Percentiles rank a stretch among this genome's conserved stretches.
Evolutionary conservation across 2,329 filamentous ascomycete species (phyloP).

Genomic region (Xylaria hypoxylon): DNA sequence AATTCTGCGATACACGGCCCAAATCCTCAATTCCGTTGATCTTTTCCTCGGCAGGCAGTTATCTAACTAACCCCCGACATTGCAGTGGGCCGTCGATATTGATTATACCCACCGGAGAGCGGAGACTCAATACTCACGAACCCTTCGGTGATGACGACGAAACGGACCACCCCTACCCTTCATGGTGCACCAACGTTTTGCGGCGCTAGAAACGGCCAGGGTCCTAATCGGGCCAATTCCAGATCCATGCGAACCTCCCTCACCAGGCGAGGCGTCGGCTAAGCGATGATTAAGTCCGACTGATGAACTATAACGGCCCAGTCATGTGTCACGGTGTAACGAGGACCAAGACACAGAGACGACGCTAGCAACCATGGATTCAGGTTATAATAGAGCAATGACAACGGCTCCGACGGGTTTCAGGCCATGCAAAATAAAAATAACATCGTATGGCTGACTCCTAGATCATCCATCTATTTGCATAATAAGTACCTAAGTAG

Average conservation of each 20-base stretch:
- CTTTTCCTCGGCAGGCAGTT: conserved; percentile 29
- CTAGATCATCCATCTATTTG: neutral
- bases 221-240: neutral
- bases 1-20: conserved; percentile 1
- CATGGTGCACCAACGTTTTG: conserved; percentile 4
- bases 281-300: conserved; percentile 3
- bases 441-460: neutral
- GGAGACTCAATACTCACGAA: conserved; percentile 31
- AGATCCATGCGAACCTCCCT: conserved; percentile 8
- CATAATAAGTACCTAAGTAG: conserved; percentile 18
- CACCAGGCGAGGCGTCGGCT: conserved; percentile 2
- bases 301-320: neutral
- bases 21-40: conserved; percentile 19
- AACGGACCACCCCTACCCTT: neutral
- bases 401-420: neutral
- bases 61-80: conserved; percentile 34
- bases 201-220: conserved; percentile 1
- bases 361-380: conserved; percentile 7
- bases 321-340: neutral
- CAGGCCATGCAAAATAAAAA: neutral
- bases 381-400: conserved; percentile 5
- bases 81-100: conserved; percentile 38
- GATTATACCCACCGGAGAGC: conserved; percentile 37
- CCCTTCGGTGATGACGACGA: conserved; percentile 18
- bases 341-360: conserved; percentile 5